Conservation (phyloP, 2,329 filamentous ascomycete genomes). For the Penicillium sp. region DNA sequence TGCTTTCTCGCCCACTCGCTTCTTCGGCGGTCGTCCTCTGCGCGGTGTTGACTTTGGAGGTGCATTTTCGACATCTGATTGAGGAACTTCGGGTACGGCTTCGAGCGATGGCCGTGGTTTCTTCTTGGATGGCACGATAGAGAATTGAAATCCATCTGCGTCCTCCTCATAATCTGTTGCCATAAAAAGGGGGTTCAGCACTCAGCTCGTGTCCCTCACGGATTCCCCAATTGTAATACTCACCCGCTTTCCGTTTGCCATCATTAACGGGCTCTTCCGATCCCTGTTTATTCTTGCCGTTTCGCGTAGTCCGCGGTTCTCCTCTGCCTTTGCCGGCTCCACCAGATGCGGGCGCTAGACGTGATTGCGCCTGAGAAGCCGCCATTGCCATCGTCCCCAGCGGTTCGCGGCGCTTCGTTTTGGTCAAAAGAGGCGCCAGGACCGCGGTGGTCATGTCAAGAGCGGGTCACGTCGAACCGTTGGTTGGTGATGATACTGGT, state of each 20-base stretch:
- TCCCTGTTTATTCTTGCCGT: conserved; percentile 33
- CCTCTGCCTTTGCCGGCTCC: conserved; percentile 21
- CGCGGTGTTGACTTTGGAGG: conserved; percentile 29
- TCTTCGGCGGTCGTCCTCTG: conserved; percentile 42
- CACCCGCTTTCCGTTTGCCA: conserved; percentile 44
- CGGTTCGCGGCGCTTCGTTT: conserved; percentile 36
- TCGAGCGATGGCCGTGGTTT: conserved; percentile 53
- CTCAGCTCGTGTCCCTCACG: background rate
- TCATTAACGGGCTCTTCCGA: conserved; percentile 22
- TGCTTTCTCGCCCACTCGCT: conserved; percentile 29
- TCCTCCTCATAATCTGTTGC: conserved; percentile 58
- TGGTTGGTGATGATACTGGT: conserved; percentile 25
- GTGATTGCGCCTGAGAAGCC: conserved; percentile 36
- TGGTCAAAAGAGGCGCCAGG: conserved; percentile 31
- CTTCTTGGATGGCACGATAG: conserved; percentile 62
- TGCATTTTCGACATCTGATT: conserved; percentile 39
- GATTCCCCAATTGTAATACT: conserved; percentile 19
- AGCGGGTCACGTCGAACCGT: conserved; percentile 25
- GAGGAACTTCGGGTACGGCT: conserved; percentile 24
- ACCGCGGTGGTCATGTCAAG: conserved; percentile 40
- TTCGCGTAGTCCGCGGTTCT: conserved; percentile 30
- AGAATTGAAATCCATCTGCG: conserved; percentile 72
- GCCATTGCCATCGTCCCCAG: conserved; percentile 37
- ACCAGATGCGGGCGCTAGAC: conserved; percentile 26
- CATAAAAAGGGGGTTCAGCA: conserved; percentile 9